phyloP scores from a whole-genome alignment of 1,139 yeast genomes.

The Zygosaccharomyces pseudobailii region DNA sequence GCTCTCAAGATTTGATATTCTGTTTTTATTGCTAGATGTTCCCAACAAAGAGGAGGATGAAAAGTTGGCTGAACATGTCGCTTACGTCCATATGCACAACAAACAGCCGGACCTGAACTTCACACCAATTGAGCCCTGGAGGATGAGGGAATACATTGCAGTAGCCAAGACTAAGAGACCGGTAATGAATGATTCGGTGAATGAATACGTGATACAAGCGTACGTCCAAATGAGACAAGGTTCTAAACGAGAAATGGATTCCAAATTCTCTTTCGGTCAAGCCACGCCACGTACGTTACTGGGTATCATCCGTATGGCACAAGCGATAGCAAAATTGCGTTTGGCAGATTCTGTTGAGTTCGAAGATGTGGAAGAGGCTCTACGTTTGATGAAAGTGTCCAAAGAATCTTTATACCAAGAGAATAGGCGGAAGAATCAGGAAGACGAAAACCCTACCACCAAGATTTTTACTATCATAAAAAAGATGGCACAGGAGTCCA shows the following conservation, averaged over 20 bases:
- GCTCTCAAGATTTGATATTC: conserved; percentile 87
- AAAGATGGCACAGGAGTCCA: conserved; percentile 36
- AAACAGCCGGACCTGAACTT: conserved; percentile 75
- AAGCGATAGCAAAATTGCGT: conserved; percentile 88
- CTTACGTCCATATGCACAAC: conserved; percentile 92
- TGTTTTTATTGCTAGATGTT: conserved; percentile 80
- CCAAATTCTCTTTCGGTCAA: conserved; percentile 77
- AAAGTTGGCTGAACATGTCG: conserved; percentile 84
- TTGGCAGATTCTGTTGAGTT: conserved; percentile 65
- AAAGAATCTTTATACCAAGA: conserved; percentile 70
- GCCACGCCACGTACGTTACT: conserved; percentile 93
- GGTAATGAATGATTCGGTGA: conserved; percentile 77
- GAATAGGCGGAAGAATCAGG: conserved; percentile 41
- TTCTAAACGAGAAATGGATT: conserved; percentile 70
- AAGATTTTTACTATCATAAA: conserved; percentile 52
- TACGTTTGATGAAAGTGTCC: conserved; percentile 79
- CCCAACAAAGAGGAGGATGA: conserved; percentile 81
- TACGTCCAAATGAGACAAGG: conserved; percentile 92
- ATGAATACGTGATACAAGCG: conserved; percentile 80
- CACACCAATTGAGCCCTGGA: conserved; percentile 70
- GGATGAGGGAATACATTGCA: conserved; percentile 84
- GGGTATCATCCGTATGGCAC: conserved; percentile 88
- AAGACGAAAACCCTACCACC: conserved; percentile 55
- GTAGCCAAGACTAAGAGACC: conserved; percentile 86
- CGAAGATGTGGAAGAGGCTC: conserved; percentile 93